phyloP scores from a whole-genome alignment of 2,329 filamentous ascomycete genomes.

The Seiridium unicorne region DNA sequence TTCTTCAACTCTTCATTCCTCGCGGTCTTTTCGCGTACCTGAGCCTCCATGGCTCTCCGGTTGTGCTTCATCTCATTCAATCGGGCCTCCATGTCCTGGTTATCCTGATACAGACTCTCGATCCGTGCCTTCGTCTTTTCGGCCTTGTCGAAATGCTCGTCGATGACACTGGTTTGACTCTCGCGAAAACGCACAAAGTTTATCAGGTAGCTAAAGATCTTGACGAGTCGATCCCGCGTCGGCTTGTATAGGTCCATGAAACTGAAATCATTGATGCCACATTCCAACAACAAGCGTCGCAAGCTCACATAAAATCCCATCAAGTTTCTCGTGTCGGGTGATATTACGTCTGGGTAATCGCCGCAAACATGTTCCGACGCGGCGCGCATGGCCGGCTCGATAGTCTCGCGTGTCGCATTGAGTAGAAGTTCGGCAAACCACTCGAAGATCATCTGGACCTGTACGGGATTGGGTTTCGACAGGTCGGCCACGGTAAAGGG shows the following conservation, averaged over 20 bases:
- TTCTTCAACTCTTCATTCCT: constrained; percentile 86
- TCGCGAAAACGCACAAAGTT: constrained; percentile 98
- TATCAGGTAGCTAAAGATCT: constrained; percentile 97
- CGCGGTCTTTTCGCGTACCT: constrained; percentile 80
- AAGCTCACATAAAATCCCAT: constrained; percentile 94
- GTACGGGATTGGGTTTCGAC: constrained; percentile 88
- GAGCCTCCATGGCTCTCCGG: constrained; percentile 74
- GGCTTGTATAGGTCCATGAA: constrained; percentile 91
- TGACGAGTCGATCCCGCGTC: constrained; percentile 84
- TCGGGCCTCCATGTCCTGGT: constrained; percentile 80
- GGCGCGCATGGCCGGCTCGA: constrained; percentile 92
- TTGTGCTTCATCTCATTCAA: constrained; percentile 80
- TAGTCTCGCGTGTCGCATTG: constrained; percentile 88
- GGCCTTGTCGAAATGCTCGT: constrained; percentile 89
- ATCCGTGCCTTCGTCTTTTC: constrained; percentile 85
- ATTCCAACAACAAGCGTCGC: constrained; percentile 77
- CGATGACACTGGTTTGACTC: constrained; percentile 84
- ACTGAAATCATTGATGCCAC: constrained; percentile 89
- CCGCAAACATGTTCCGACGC: constrained; percentile 85
- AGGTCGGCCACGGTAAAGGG: constrained; percentile 83
- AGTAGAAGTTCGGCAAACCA: constrained; percentile 94
- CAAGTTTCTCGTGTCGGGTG: constrained; percentile 84
- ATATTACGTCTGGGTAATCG: constrained; percentile 80
- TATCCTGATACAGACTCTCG: constrained; percentile 80
- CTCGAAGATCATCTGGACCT: constrained; percentile 97